A percentile compares a stretch with the other conserved stretches of the same genome.
These are phyloP conservation scores for Talaromyces nanjingensis DNA, from an alignment of 495 filamentous ascomycete species.

Conservation along the genomic window DNA sequence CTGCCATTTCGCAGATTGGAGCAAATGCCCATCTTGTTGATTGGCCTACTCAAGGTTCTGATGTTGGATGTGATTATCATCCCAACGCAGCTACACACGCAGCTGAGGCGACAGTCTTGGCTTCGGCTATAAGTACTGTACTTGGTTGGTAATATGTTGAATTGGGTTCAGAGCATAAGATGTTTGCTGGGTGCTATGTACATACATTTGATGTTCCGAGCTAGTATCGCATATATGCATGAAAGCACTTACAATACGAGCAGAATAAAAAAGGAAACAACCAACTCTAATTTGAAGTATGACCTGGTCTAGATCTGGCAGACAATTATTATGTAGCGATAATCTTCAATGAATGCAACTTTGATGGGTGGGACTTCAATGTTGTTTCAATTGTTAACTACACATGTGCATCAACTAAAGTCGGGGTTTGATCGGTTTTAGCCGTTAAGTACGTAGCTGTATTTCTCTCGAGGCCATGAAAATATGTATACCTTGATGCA, in stretches of 20 bases:
- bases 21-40: constrained; percentile 13
- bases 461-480: background rate
- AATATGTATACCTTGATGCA: background rate
- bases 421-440: background rate
- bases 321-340: too few relatives aligned
- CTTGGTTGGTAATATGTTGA: background rate
- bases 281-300: too few relatives aligned
- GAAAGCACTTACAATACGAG: too few relatives aligned
- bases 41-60: constrained; percentile 11
- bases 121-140: constrained; percentile 1
- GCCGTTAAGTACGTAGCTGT: background rate
- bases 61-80: constrained; percentile 15
- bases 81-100: constrained; percentile 9
- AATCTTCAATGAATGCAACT: too few relatives aligned
- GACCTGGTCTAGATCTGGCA: too few relatives aligned
- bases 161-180: background rate
- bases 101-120: background rate
- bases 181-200: too few relatives aligned
- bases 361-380: too few relatives aligned
- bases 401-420: background rate
- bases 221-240: too few relatives aligned
- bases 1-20: constrained; percentile 11
- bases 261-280: too few relatives aligned
- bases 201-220: background rate
- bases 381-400: too few relatives aligned